Evolutionary conservation across 768 basidiomycete genomes (phyloP).

Genomic region (Collybia sordida): DNA sequence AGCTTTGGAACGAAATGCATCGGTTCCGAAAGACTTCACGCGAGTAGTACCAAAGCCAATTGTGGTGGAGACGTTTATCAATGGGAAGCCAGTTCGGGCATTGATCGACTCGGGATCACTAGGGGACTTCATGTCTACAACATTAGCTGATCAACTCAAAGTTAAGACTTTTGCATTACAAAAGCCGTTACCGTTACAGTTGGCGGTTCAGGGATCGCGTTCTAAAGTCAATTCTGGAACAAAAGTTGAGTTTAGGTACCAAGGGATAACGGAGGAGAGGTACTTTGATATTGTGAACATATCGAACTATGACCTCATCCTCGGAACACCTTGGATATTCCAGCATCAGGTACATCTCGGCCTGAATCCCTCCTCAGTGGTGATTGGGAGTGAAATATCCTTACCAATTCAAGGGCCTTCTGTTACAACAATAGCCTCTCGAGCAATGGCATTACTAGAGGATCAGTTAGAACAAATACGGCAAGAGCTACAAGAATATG

Average conservation of each 20-base stretch:
- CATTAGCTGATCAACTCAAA: constrained; percentile 1
- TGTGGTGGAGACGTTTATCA: not conserved
- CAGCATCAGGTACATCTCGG: constrained; percentile 29
- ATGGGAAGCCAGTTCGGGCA: not conserved
- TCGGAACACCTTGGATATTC: constrained; percentile 33
- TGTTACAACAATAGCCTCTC: constrained; percentile 7
- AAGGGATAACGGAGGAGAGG: constrained; percentile 6
- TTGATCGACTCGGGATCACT: not conserved
- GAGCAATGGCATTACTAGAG: constrained; percentile 1
- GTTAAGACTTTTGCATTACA: not conserved
- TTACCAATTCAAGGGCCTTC: constrained; percentile 12
- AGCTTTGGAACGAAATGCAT: not conserved
- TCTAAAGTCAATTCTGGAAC: constrained; percentile 5
- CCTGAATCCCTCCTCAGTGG: constrained; percentile 24
- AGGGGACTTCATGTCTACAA: constrained; percentile 1
- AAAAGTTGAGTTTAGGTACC: not conserved
- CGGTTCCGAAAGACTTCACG: not conserved
- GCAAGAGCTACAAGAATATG: constrained; percentile 9
- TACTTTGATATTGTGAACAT: constrained; percentile 39
- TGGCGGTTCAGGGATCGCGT: constrained; percentile 3
- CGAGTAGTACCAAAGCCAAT: constrained; percentile 1
- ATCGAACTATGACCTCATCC: constrained; percentile 35
- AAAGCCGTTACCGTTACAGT: not conserved
- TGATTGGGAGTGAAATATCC: not conserved
- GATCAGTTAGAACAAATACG: not conserved